These are phyloP conservation scores for Mucor lusitanicus DNA, from an alignment of 371 early-diverging fungal genomes.

Conservation along the genomic window DNA sequence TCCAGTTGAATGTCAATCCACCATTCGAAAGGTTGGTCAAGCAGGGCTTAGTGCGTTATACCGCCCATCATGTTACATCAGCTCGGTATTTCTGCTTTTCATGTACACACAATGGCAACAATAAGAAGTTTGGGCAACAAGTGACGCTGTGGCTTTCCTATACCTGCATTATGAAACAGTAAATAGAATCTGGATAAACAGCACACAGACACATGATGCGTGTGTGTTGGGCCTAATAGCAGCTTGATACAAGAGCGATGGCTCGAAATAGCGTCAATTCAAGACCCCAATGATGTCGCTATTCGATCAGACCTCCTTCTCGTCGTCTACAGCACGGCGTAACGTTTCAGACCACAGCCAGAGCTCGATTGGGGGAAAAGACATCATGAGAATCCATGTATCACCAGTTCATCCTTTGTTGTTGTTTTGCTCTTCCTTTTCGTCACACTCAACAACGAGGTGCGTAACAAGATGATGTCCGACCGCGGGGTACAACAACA, in stretches of 20 bases:
- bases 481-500: conserved; percentile 5
- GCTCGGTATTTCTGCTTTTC: background rate
- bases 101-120: background rate
- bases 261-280: background rate
- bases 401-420: conserved; percentile 12
- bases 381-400: background rate
- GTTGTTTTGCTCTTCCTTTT: conserved; percentile 10
- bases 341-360: too few species aligned
- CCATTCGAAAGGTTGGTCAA: too few species aligned
- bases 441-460: conserved; percentile 16
- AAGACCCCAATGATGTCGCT: background rate
- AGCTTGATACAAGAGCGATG: background rate
- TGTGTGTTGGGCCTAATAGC: too few species aligned
- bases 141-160: background rate
- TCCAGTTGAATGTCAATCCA: background rate
- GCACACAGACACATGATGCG: background rate
- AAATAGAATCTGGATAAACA: background rate
- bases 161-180: background rate
- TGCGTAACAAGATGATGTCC: conserved; percentile 5
- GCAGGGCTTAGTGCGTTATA: background rate
- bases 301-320: background rate
- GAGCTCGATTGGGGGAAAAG: too few species aligned
- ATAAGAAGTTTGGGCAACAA: background rate
- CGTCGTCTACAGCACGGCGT: too few species aligned
- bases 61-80: background rate